Percentiles rank a stretch among this genome's conserved stretches.
phyloP scores from a whole-genome alignment of 2,329 filamentous ascomycete genomes.

The Calonectria pauciramosa region DNA sequence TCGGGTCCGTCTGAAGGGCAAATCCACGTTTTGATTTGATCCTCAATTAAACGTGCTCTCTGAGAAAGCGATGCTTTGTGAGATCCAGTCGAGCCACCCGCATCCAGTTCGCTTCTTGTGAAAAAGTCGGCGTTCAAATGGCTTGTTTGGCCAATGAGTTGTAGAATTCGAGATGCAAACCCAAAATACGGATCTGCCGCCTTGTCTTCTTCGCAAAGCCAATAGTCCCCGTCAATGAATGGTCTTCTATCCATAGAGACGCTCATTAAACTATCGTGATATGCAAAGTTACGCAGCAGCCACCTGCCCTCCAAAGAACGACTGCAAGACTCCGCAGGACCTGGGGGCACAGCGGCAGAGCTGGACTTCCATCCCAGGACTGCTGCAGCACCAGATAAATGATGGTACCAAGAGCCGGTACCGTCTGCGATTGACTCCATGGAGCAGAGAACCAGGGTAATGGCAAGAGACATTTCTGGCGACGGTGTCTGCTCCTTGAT shows the following conservation, averaged over 20 bases:
- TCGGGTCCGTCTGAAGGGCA: background rate
- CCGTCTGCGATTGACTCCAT: constrained; percentile 40
- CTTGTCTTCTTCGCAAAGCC: constrained; percentile 8
- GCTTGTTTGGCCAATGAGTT: constrained; percentile 7
- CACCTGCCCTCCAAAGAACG: constrained; percentile 34
- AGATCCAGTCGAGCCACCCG: no score
- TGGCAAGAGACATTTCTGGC: constrained; percentile 36
- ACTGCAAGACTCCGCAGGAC: background rate
- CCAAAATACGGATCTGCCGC: constrained; percentile 23
- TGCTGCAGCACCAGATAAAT: constrained; percentile 34
- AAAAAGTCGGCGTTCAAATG: constrained; percentile 15
- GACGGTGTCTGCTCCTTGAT: constrained; percentile 29
- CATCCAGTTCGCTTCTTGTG: background rate
- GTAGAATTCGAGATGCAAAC: constrained; percentile 16
- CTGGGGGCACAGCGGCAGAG: background rate
- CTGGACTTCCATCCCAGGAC: background rate
- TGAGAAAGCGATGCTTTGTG: background rate
- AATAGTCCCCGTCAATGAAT: constrained; percentile 9
- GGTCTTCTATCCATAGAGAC: constrained; percentile 24
- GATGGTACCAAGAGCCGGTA: constrained; percentile 35
- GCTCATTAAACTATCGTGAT: constrained; percentile 33
- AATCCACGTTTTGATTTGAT: background rate
- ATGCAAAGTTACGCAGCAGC: constrained; percentile 38
- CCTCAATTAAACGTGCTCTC: constrained; percentile 5
- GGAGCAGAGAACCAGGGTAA: constrained; percentile 41